These are phyloP conservation scores for Aspergillus sp. DNA, from an alignment of 2,329 filamentous ascomycete species.

Conservation along the genomic window DNA sequence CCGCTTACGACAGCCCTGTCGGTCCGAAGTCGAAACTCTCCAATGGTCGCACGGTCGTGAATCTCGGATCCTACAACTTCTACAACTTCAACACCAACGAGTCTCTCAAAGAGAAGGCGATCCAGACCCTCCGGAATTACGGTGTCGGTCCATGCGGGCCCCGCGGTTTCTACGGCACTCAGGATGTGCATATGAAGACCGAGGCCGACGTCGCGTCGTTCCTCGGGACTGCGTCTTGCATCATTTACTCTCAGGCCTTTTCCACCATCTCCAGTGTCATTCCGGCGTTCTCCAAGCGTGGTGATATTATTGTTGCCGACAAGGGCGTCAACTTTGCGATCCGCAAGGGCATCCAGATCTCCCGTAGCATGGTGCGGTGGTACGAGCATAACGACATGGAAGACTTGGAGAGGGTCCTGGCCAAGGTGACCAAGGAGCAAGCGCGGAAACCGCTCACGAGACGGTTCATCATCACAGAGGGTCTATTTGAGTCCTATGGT, in stretches of 20 bases:
- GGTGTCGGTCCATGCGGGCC: constrained; percentile 96
- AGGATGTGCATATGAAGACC: constrained; percentile 97
- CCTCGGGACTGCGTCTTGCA: constrained; percentile 82
- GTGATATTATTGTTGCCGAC: constrained; percentile 95
- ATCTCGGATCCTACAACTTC: constrained; percentile 94
- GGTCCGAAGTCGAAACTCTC: constrained; percentile 86
- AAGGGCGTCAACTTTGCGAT: constrained; percentile 91
- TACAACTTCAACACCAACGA: constrained; percentile 97
- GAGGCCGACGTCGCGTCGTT: constrained; percentile 91
- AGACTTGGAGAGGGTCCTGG: constrained; percentile 81
- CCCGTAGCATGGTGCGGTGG: constrained; percentile 86
- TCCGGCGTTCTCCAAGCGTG: constrained; percentile 93
- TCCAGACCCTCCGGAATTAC: constrained; percentile 89
- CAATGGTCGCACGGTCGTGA: constrained; percentile 86
- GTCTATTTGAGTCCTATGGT: constrained; percentile 85
- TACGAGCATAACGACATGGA: constrained; percentile 96
- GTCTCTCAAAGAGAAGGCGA: constrained; percentile 88
- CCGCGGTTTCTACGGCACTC: constrained; percentile 96
- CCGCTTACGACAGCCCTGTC: constrained; percentile 61
- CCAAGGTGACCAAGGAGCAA: constrained; percentile 84
- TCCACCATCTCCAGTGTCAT: constrained; percentile 97
- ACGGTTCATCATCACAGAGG: constrained; percentile 94
- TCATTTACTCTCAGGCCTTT: constrained; percentile 94
- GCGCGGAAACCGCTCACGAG: constrained; percentile 83
- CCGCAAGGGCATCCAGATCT: constrained; percentile 90